Evolutionary conservation across 441 rosid species (phyloP).

Genomic region (Jatropha multifida): DNA sequence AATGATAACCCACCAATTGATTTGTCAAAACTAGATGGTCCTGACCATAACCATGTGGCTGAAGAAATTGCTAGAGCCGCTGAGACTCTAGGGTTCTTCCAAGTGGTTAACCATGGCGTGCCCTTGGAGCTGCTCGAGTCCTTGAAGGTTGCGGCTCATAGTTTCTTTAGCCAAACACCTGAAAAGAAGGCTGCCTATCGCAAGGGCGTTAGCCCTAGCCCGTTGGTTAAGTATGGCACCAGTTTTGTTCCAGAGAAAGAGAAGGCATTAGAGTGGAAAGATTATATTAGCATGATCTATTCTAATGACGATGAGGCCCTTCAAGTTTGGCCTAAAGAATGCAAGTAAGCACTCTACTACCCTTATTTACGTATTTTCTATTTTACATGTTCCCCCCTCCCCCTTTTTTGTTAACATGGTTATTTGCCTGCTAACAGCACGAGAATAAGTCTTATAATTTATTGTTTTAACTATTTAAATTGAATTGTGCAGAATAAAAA

Average conservation of each 20-base stretch:
- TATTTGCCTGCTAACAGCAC: too few species aligned
- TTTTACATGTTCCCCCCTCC: not conserved
- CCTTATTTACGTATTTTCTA: not conserved
- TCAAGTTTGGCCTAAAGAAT: constrained; percentile 50
- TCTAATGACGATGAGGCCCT: constrained; percentile 55
- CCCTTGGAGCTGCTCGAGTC: constrained; percentile 43
- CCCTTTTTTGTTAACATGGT: too few species aligned
- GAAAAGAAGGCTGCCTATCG: constrained; percentile 43
- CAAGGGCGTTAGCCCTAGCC: constrained; percentile 51
- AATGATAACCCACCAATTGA: constrained; percentile 42
- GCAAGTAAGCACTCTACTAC: constrained; percentile 34
- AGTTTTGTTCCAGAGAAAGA: constrained; percentile 64
- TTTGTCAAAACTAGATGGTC: constrained; percentile 44
- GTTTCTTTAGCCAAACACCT: constrained; percentile 39
- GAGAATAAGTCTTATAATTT: too few species aligned
- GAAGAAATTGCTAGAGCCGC: constrained; percentile 43
- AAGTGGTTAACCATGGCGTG: constrained; percentile 62
- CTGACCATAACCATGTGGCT: constrained; percentile 40
- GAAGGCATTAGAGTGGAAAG: constrained; percentile 63
- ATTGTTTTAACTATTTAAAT: too few species aligned
- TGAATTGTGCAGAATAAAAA: too few species aligned
- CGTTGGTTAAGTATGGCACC: constrained; percentile 52
- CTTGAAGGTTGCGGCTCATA: constrained; percentile 42
- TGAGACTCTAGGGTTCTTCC: constrained; percentile 56
- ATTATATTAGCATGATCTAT: constrained; percentile 50